Conservation (phyloP, 768 basidiomycete genomes). For the Auricularia sp. region DNA sequence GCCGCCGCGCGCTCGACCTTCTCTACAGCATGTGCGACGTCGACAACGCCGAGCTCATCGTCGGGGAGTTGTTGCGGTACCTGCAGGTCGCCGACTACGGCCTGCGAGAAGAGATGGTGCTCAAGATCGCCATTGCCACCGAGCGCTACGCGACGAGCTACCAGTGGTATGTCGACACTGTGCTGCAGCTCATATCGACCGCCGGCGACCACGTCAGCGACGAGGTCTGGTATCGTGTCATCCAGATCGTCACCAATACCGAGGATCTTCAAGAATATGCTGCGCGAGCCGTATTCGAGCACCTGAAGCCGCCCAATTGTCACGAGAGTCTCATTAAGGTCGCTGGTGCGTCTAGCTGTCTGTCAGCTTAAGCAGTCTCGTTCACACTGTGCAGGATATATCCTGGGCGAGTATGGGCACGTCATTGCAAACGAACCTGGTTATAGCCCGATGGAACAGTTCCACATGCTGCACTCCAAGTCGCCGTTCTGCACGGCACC, state of each 20-base stretch:
- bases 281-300: constrained; percentile 82
- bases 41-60: constrained; percentile 93
- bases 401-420: constrained; percentile 97
- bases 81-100: constrained; percentile 95
- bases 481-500: constrained; percentile 89
- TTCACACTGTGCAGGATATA: constrained; percentile 53
- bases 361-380: background rate
- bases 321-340: constrained; percentile 96
- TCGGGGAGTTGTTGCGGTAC: constrained; percentile 89
- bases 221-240: constrained; percentile 98
- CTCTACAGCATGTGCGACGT: constrained; percentile 99
- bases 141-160: constrained; percentile 97
- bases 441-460: constrained; percentile 90
- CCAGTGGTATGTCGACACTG: constrained; percentile 99
- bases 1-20: constrained; percentile 86
- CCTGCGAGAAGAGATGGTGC: constrained; percentile 94
- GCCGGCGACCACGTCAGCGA: constrained; percentile 99
- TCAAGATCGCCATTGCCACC: constrained; percentile 97
- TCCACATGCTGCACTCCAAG: constrained; percentile 85
- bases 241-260: constrained; percentile 97
- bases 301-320: constrained; percentile 72
- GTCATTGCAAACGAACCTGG: constrained; percentile 92
- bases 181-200: constrained; percentile 87
- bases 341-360: constrained; percentile 49
- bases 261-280: constrained; percentile 97